Evolutionary conservation across 441 rosid genomes (phyloP).

Genomic region (Adansonia grandidieri): DNA sequence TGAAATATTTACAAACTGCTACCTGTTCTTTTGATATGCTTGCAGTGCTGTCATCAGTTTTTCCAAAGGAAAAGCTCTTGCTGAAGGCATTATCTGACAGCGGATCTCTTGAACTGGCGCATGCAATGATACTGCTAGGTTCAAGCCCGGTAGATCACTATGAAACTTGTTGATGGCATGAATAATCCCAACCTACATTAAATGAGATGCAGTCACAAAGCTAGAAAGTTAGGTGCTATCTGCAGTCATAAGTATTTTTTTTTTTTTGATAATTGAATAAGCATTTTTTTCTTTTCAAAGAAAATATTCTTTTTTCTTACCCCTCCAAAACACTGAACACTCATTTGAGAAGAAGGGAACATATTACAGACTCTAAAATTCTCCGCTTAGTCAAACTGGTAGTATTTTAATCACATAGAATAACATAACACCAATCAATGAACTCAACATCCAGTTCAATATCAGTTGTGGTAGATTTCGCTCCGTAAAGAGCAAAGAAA

Average conservation of each 20-base stretch:
- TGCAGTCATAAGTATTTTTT: conserved; percentile 18
- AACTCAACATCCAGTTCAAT: not conserved
- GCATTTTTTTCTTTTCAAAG: not conserved
- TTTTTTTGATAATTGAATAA: not conserved
- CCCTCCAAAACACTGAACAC: not conserved
- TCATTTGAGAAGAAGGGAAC: conserved; percentile 4
- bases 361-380: not conserved
- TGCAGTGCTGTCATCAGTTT: conserved; percentile 87
- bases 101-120: conserved; percentile 97
- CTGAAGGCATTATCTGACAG: conserved; percentile 97
- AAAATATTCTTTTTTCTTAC: not conserved
- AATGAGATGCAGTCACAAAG: conserved; percentile 26
- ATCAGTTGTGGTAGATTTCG: not conserved
- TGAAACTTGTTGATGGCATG: conserved; percentile 94
- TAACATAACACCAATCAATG: conserved; percentile 3
- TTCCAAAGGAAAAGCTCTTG: conserved; percentile 94
- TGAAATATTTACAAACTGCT: conserved; percentile 22
- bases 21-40: conserved; percentile 81
- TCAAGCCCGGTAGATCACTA: conserved; percentile 85
- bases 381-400: not conserved
- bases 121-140: conserved; percentile 92
- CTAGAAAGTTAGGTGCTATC: conserved; percentile 32
- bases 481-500: not conserved
- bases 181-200: conserved; percentile 82
- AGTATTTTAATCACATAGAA: not conserved